These are phyloP conservation scores for Plenodomus biglobosus DNA, from an alignment of 2,329 filamentous ascomycete species.

Conservation along the genomic window DNA sequence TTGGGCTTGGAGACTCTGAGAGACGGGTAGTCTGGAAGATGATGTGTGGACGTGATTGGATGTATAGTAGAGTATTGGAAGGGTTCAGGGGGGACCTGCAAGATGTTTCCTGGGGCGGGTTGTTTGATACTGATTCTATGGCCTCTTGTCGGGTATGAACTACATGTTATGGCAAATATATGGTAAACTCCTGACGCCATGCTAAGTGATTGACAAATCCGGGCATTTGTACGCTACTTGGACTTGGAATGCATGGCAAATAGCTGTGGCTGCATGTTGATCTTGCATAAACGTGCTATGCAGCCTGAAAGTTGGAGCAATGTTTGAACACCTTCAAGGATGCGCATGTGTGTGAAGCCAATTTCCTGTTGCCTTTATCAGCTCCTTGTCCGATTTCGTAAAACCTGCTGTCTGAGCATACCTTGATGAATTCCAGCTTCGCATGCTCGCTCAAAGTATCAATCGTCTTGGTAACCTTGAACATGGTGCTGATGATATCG, in stretches of 20 bases:
- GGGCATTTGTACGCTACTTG: slow-evolving; percentile 9
- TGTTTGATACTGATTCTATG: too few species aligned
- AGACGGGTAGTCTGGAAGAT: too few species aligned
- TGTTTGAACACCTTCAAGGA: slow-evolving; percentile 96
- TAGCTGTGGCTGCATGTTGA: slow-evolving; percentile 91
- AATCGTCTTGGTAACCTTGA: slow-evolving; percentile 95
- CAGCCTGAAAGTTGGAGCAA: slow-evolving; percentile 92
- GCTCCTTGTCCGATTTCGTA: not conserved
- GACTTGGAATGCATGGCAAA: slow-evolving; percentile 56
- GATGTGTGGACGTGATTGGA: too few species aligned
- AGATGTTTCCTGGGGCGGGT: too few species aligned
- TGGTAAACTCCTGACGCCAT: slow-evolving; percentile 30
- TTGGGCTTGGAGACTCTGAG: too few species aligned
- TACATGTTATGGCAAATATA: not conserved
- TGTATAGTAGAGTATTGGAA: too few species aligned
- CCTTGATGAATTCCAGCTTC: slow-evolving; percentile 92
- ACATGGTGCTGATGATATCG: slow-evolving; percentile 99
- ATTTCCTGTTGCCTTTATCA: slow-evolving; percentile 63
- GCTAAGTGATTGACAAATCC: slow-evolving; percentile 31
- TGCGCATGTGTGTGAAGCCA: slow-evolving; percentile 98
- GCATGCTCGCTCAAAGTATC: slow-evolving; percentile 89
- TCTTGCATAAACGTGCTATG: slow-evolving; percentile 84
- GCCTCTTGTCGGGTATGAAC: not conserved
- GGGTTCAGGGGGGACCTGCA: too few species aligned
- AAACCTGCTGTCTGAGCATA: slow-evolving; percentile 4